Evolutionary conservation across 2,329 filamentous ascomycete genomes (phyloP).

Genomic region (Periconia macrospinosa): DNA sequence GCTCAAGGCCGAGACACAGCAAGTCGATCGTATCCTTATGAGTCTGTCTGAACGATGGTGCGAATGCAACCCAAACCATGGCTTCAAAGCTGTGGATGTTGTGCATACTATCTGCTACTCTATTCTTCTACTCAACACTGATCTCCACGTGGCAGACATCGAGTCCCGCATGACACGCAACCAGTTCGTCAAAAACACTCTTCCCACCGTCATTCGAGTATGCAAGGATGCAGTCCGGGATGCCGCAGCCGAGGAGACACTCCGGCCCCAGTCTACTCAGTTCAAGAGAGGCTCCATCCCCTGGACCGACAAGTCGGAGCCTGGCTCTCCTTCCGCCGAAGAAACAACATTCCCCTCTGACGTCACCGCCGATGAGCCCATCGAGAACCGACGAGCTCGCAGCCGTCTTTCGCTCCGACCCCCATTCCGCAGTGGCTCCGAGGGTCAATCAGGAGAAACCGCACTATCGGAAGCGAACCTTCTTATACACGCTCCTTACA

Average conservation of each 20-base stretch:
- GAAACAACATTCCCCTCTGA: slow-evolving; percentile 30
- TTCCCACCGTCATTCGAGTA: slow-evolving; percentile 81
- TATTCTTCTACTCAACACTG: slow-evolving; percentile 91
- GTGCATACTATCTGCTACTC: slow-evolving; percentile 98
- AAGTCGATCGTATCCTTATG: slow-evolving; percentile 91
- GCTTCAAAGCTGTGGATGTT: slow-evolving; percentile 88
- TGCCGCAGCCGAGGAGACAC: slow-evolving; percentile 29
- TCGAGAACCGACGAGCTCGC: slow-evolving; percentile 39
- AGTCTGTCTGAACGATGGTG: slow-evolving; percentile 91
- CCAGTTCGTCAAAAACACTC: slow-evolving; percentile 95
- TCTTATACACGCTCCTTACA: slow-evolving; percentile 75
- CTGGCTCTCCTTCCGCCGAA: slow-evolving; percentile 34
- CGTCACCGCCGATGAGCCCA: slow-evolving; percentile 28
- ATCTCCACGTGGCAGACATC: slow-evolving; percentile 92
- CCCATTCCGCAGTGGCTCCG: slow-evolving; percentile 38
- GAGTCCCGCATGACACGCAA: slow-evolving; percentile 93
- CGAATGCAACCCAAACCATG: slow-evolving; percentile 87
- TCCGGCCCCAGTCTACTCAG: slow-evolving; percentile 38
- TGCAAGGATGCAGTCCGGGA: slow-evolving; percentile 66
- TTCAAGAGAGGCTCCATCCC: slow-evolving; percentile 38
- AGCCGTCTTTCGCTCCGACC: slow-evolving; percentile 50
- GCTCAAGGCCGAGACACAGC: slow-evolving; percentile 89
- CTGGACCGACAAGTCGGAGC: slow-evolving; percentile 40
- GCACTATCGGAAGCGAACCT: slow-evolving; percentile 64
- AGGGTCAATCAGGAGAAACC: slow-evolving; percentile 40